Base-by-base conservation (phyloP, 768 basidiomycete species). In the Neoboletus magnificus region DNA sequence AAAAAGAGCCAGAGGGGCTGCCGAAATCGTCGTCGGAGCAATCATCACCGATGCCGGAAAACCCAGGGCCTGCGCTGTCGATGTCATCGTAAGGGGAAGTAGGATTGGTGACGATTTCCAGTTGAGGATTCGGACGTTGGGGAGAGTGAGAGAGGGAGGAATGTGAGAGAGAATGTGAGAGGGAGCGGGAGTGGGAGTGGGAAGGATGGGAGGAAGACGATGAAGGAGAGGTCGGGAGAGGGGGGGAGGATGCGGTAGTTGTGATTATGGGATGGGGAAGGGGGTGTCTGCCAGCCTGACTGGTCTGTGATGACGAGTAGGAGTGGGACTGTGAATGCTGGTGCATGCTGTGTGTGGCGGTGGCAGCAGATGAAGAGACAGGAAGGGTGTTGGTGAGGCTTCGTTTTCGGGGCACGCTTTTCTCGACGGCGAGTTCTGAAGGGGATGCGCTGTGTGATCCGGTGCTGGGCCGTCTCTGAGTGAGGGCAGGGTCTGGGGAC, bases 351-450 rank as follows among this genome's bases (percentile, higher is more conserved):
- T 67, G 67, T 32, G 53, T 3, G 5, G 41, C 36, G 11, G 57
- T 13, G 35, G 22, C 11, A 37, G 57, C 5, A 2, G 63, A n/a
- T 4, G 57, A 39, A 12, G 67, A 57, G 64, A 69, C 41, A 73
- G 81, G 75, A 18, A 78, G 67, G 4, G 72, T 67, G 49, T 73
- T 70, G 2, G 76, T 82, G 64, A 87, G 85, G 66, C 84, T 85
- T 55, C 87, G 78, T 70, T 89, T 89, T 36, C 85, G 76, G 2
- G 86, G 84, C 11, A 86, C 77, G 42, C 79, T 79, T 48, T 84
- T 80, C 54, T 76, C 71, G 11, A 76, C 75, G 2, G 45, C 54
- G 35, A 71, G 62, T 11, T 83, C 79, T 23, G 82, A 79, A 29
- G 82, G 76, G 22, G 84, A 77, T 18, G 71, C 60, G 25, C 70